A percentile compares a stretch with the other conserved stretches of the same genome.
Conservation (phyloP, 2,329 filamentous ascomycete genomes). For the Xylaria sp. region DNA sequence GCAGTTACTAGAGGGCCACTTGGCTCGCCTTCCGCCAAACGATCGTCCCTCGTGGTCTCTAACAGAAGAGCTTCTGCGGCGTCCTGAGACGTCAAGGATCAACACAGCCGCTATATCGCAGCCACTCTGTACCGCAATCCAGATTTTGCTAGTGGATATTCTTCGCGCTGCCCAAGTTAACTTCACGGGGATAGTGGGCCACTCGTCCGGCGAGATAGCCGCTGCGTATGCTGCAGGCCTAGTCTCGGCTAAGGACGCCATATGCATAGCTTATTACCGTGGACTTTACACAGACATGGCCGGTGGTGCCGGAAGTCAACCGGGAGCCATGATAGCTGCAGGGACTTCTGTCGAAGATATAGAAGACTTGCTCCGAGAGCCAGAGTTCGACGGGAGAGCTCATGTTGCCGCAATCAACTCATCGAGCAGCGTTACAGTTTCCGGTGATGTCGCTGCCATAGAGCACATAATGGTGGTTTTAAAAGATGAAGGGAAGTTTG, state of each 20-base stretch:
- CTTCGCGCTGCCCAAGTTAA: slow-evolving; percentile 26
- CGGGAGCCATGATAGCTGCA: slow-evolving; percentile 61
- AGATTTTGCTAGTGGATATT: slow-evolving; percentile 36
- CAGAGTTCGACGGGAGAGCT: no score
- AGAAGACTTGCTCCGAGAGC: slow-evolving; percentile 40
- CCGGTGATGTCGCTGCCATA: slow-evolving; percentile 51
- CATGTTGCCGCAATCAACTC: slow-evolving; percentile 52
- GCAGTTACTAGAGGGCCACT: neutral
- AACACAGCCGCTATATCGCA: slow-evolving; percentile 46
- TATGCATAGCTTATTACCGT: slow-evolving; percentile 45
- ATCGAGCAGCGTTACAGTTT: slow-evolving; percentile 52
- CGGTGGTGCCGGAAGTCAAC: no score
- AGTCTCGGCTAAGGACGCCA: slow-evolving; percentile 55
- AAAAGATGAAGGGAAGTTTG: slow-evolving; percentile 44
- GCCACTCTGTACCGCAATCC: slow-evolving; percentile 41
- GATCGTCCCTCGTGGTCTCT: no score
- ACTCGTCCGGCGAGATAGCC: slow-evolving; percentile 56
- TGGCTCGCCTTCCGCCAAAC: no score
- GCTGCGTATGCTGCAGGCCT: slow-evolving; percentile 55
- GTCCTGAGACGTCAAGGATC: neutral
- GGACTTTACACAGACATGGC: neutral
- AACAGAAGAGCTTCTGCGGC: no score
- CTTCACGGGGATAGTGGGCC: slow-evolving; percentile 37
- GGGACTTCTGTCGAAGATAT: slow-evolving; percentile 53
- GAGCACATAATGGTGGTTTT: slow-evolving; percentile 41